Conservation (phyloP, 768 basidiomycete species). For the Rhodocollybia butyracea region DNA sequence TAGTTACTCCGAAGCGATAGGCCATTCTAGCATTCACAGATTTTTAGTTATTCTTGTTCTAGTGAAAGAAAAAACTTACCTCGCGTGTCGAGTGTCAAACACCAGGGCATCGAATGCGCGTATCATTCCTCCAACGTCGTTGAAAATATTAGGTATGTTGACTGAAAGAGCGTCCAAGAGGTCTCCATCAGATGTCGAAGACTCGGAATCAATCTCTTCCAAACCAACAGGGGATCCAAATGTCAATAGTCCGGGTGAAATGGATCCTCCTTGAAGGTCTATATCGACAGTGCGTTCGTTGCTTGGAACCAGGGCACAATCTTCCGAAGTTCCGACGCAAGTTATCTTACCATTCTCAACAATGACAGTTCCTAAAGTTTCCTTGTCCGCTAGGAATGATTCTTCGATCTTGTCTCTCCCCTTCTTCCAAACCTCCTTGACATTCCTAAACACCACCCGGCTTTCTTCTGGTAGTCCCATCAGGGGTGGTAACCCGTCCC, state of each 20-base stretch:
- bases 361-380: conserved; percentile 30
- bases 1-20: conserved; percentile 63
- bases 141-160: conserved; percentile 41
- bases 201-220: conserved; percentile 70
- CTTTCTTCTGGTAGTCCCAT: conserved; percentile 30
- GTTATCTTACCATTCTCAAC: conserved; percentile 49
- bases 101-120: conserved; percentile 68
- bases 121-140: conserved; percentile 50
- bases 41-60: too few species aligned
- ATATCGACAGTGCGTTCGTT: conserved; percentile 28
- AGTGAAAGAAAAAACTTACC: conserved; percentile 49
- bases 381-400: conserved; percentile 23
- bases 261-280: conserved; percentile 67
- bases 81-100: conserved; percentile 68
- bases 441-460: conserved; percentile 62
- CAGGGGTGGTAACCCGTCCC: conserved; percentile 71
- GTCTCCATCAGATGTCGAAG: conserved; percentile 61
- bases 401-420: conserved; percentile 28
- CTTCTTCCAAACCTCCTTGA: conserved; percentile 47
- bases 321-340: conserved; percentile 37
- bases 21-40: conserved; percentile 48
- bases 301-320: conserved; percentile 25
- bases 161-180: conserved; percentile 53
- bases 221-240: conserved; percentile 72
- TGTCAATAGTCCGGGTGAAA: conserved; percentile 63